Conservation (phyloP, 2,329 filamentous ascomycete species). For the Ophiocordyceps polyrhachis-furcata region DNA sequence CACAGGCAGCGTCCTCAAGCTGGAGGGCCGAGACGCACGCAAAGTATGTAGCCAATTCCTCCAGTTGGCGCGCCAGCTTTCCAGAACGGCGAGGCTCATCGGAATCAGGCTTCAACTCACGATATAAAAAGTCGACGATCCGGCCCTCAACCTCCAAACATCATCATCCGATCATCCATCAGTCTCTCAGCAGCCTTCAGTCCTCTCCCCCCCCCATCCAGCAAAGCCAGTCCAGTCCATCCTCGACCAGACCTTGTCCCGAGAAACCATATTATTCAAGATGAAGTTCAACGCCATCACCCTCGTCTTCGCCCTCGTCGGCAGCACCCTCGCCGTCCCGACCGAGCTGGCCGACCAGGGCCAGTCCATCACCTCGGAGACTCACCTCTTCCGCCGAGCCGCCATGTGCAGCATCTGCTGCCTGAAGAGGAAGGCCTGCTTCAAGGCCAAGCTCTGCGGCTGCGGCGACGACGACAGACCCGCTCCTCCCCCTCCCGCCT, state of each 20-base stretch:
- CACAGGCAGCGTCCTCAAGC: too few species aligned
- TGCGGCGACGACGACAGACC: not conserved
- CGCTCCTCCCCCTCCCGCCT: not conserved
- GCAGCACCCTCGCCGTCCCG: not conserved
- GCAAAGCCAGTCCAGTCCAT: too few species aligned
- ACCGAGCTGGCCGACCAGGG: not conserved
- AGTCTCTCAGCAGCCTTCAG: too few species aligned
- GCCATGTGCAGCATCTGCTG: not conserved
- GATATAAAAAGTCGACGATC: not conserved
- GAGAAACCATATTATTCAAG: not conserved
- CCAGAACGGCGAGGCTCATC: not conserved
- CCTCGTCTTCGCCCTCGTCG: not conserved
- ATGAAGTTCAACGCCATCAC: not conserved
- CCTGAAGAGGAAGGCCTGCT: not conserved
- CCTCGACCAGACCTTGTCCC: not conserved
- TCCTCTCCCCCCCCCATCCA: too few species aligned
- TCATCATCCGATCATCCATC: not conserved
- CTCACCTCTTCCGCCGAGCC: not conserved
- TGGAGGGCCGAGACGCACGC: not conserved
- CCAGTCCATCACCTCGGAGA: not conserved
- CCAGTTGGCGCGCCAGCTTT: not conserved
- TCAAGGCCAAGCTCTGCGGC: not conserved
- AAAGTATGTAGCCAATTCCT: not conserved
- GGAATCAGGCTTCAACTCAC: not conserved
- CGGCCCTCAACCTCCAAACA: not conserved